Conservation (phyloP, 345 rosid species). For the Clausena lansium region DNA sequence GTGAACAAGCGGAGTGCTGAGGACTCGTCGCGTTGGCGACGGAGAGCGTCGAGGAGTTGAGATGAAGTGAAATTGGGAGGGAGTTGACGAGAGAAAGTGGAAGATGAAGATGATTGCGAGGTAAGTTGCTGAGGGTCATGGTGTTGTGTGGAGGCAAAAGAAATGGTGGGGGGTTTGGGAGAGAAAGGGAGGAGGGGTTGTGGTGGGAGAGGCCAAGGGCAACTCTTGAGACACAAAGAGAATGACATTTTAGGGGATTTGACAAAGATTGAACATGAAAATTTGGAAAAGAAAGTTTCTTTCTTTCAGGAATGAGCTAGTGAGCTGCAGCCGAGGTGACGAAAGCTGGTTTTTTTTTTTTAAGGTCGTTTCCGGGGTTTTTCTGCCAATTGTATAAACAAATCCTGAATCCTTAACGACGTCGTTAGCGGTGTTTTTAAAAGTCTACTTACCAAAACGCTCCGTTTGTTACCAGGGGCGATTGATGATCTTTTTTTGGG, state of each 20-base stretch:
- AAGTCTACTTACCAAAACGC: not conserved
- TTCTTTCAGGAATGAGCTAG: no score
- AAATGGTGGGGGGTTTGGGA: conserved; percentile 34
- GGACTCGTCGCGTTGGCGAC: conserved; percentile 65
- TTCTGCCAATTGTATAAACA: not conserved
- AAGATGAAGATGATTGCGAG: conserved; percentile 24
- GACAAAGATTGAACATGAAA: conserved; percentile 12
- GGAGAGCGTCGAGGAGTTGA: conserved; percentile 76
- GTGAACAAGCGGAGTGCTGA: conserved; percentile 61
- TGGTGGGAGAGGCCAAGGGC: conserved; percentile 40
- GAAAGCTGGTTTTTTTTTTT: not conserved
- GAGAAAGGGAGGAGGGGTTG: conserved; percentile 28
- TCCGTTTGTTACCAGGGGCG: not conserved
- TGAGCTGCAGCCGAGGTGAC: not conserved
- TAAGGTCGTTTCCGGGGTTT: not conserved
- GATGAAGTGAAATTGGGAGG: conserved; percentile 58
- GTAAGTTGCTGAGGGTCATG: conserved; percentile 25
- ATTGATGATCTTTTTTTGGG: not conserved
- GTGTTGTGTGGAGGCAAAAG: conserved; percentile 32
- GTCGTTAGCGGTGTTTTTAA: not conserved
- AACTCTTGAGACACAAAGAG: conserved; percentile 54
- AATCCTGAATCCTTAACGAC: not conserved
- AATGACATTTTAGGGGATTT: conserved; percentile 43
- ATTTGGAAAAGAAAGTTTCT: no score
- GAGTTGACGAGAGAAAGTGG: conserved; percentile 15